Evolutionary conservation across 805 yeast genomes (phyloP).

Genomic region (Kodamaea restingae): DNA sequence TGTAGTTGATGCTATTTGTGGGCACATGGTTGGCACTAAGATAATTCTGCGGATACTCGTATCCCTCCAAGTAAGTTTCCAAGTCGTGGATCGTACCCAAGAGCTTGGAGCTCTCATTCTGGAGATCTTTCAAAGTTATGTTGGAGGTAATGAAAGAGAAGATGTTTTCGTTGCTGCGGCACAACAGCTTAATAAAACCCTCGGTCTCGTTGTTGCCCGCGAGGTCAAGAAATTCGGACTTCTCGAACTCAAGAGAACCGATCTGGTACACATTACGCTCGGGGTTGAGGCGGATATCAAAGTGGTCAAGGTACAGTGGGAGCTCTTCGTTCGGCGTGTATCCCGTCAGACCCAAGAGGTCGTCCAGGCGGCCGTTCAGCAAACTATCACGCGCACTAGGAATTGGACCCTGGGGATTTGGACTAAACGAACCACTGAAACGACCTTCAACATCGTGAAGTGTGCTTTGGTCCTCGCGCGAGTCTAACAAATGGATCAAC

Average conservation of each 20-base stretch:
- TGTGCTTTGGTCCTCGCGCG: slow-evolving; percentile 8
- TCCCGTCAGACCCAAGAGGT: background rate
- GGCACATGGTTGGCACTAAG: slow-evolving; percentile 15
- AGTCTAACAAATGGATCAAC: slow-evolving; percentile 46
- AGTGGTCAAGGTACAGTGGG: slow-evolving; percentile 4
- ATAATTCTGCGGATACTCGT: slow-evolving; percentile 31
- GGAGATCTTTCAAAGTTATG: slow-evolving; percentile 41
- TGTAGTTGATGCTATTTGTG: slow-evolving; percentile 11
- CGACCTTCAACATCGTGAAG: slow-evolving; percentile 1
- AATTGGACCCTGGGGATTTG: background rate
- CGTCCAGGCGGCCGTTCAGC: background rate
- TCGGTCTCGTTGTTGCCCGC: slow-evolving; percentile 46
- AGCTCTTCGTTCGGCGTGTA: slow-evolving; percentile 1
- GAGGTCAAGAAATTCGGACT: slow-evolving; percentile 42
- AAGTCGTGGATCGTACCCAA: slow-evolving; percentile 27
- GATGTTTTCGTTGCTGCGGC: slow-evolving; percentile 25
- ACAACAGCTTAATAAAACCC: slow-evolving; percentile 48
- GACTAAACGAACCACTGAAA: slow-evolving; percentile 1
- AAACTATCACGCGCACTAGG: background rate
- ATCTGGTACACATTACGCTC: slow-evolving; percentile 37
- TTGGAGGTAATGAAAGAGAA: slow-evolving; percentile 40
- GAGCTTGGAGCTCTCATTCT: slow-evolving; percentile 35
- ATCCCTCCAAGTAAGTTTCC: slow-evolving; percentile 26
- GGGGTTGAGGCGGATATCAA: slow-evolving; percentile 16
- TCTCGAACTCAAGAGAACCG: slow-evolving; percentile 48